Conservation (phyloP, 176 grass and related monocot species). For the Thalia dealbata region DNA sequence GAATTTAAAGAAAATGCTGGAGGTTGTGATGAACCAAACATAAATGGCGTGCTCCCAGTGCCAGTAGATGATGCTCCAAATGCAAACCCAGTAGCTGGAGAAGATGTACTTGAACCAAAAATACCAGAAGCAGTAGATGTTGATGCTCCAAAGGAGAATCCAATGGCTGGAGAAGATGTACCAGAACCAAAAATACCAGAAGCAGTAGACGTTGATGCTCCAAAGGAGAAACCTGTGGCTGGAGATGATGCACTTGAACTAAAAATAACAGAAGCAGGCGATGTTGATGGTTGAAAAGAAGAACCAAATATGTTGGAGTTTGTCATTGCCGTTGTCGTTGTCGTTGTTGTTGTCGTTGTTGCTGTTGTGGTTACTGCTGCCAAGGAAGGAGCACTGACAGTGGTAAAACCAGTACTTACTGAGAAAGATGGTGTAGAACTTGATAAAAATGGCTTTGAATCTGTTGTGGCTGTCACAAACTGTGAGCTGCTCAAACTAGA, state of each 20-base stretch:
- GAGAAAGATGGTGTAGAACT: constrained; percentile 12
- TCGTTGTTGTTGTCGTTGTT: neutral
- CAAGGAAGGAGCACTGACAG: neutral
- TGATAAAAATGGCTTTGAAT: neutral
- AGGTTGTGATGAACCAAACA: constrained; percentile 33
- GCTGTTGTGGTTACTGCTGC: neutral
- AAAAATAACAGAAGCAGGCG: neutral
- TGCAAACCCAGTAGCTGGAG: constrained; percentile 28
- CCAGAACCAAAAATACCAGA: constrained; percentile 10
- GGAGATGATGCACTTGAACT: constrained; percentile 15
- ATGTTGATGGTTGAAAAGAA: constrained; percentile 29
- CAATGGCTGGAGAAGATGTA: constrained; percentile 18
- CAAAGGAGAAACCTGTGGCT: constrained; percentile 26
- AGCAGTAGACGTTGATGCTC: neutral
- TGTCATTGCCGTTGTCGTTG: neutral
- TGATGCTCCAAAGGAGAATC: constrained; percentile 25
- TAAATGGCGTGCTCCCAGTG: constrained; percentile 25
- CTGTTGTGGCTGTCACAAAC: constrained; percentile 35
- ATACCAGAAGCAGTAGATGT: constrained; percentile 27
- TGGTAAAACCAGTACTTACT: neutral
- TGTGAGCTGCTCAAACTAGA: constrained; percentile 33
- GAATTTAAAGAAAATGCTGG: constrained; percentile 24
- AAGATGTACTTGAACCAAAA: constrained; percentile 39
- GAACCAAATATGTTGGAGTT: constrained; percentile 25
- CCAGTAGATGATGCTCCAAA: constrained; percentile 42